Base-by-base conservation (phyloP, 495 filamentous ascomycete genomes). In the Emericellopsis terricola region DNA sequence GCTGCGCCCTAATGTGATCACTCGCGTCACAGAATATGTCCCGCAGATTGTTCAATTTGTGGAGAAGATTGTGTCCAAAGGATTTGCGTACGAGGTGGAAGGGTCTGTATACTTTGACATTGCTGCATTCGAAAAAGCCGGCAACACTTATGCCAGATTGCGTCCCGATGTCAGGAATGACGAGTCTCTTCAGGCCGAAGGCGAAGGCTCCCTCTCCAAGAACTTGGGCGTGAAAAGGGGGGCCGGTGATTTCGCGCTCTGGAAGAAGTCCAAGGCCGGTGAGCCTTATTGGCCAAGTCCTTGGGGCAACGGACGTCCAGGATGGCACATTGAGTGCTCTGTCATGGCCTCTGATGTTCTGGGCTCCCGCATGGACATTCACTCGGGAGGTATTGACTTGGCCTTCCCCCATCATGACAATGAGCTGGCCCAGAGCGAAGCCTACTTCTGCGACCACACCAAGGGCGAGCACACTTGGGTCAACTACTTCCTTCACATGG, bases 261-360 rank as follows among this genome's bases (percentile, higher is more conserved):
- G 86, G 87, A 97, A 97, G 56, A 69, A 78, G 24, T 84, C 76
- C 0, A 94, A 91, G 55, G 70, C 79, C 3, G 87, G 89, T 24
- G 89, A 97, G 59, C 89, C 89, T 1, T 78, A 68, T 39, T 97
- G 89, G 89, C 57, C 71, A 8, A 83, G 75, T 43, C 68, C 68
- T 4, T 97, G 89, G 87, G 84, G 86, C 7, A 60, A 69, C 30
- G 86, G 87, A 17, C 65, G 89, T 14, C 89, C 89, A 0, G 89
- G 89, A 11, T 94, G 84, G 89, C 89, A 96, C 52, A 94, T 97
- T 32, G 87, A 97, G 59, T 97, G 89, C 70, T 89, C 80, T 1
- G 86, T 82, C 2, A 97, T 97, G 89, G 85, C 86, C 1, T 85
- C 78, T 2, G 78, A 82, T 36, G 71, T 79, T 20, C 62, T 97